Evolutionary conservation across 768 basidiomycete genomes (phyloP).

Genomic region (Macrolepiota fuliginosa): DNA sequence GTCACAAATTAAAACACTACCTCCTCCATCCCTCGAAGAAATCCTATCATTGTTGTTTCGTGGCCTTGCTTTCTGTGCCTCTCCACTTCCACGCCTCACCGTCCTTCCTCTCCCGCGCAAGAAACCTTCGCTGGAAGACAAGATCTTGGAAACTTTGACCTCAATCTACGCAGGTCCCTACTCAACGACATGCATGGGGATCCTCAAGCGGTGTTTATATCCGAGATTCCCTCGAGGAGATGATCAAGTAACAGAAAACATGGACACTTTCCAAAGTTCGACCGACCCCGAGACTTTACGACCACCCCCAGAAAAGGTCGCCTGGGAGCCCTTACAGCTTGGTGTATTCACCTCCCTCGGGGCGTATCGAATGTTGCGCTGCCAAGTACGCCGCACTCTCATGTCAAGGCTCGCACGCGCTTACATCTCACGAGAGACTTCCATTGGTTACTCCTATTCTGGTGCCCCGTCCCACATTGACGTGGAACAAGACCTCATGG

Average conservation of each 20-base stretch:
- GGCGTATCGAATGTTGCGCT: constrained; percentile 59
- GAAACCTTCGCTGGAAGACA: constrained; percentile 45
- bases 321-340: constrained; percentile 21
- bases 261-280: constrained; percentile 6
- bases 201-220: constrained; percentile 57
- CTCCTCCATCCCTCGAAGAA: constrained; percentile 47
- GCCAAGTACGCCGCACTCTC: constrained; percentile 61
- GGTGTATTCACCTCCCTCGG: constrained; percentile 50
- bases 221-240: constrained; percentile 34
- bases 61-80: constrained; percentile 59
- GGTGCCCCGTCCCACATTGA: constrained; percentile 60
- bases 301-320: neutral
- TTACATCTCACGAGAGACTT: constrained; percentile 55
- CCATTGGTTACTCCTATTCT: constrained; percentile 52
- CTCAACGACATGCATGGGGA: constrained; percentile 59
- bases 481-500: constrained; percentile 63
- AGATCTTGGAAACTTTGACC: constrained; percentile 54
- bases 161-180: constrained; percentile 65
- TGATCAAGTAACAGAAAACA: neutral
- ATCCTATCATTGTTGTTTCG: constrained; percentile 78
- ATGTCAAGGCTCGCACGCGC: constrained; percentile 62
- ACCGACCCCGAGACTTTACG: neutral
- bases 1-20: constrained; percentile 58
- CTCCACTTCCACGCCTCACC: constrained; percentile 67
- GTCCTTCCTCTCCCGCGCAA: constrained; percentile 39